Evolutionary conservation across 1,284 basidiomycete species (phyloP).

Genomic region (Xerocomus nothofagi): DNA sequence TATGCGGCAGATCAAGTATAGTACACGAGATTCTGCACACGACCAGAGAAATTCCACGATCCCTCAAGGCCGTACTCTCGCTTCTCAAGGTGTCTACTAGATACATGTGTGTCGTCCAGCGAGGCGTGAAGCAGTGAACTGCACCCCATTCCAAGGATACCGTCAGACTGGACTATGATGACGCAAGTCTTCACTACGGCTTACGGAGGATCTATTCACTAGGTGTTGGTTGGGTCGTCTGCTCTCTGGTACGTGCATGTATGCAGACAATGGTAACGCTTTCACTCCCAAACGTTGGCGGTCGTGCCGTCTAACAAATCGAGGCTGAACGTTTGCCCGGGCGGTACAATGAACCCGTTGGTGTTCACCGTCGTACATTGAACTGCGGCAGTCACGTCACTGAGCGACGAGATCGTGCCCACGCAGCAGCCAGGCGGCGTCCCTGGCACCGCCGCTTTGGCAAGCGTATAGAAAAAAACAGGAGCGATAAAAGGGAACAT

Average conservation of each 20-base stretch:
- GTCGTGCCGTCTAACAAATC: conserved; percentile 40
- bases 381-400: conserved; percentile 29
- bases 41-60: conserved; percentile 60
- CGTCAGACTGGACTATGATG: conserved; percentile 58
- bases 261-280: conserved; percentile 39
- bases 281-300: conserved; percentile 33
- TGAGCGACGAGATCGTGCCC: conserved; percentile 31
- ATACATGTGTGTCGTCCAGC: not conserved
- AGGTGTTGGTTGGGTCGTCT: not conserved
- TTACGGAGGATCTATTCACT: too few species aligned
- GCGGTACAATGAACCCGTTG: conserved; percentile 41
- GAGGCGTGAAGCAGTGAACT: not conserved
- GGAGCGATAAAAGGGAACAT: conserved; percentile 7
- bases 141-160: conserved; percentile 47
- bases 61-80: conserved; percentile 53
- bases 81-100: conserved; percentile 46
- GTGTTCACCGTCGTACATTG: conserved; percentile 35
- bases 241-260: not conserved
- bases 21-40: conserved; percentile 50
- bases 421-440: conserved; percentile 16
- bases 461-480: not conserved
- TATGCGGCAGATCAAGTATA: conserved; percentile 47
- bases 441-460: not conserved
- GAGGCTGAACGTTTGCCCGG: conserved; percentile 41
- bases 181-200: conserved; percentile 37